phyloP scores from a whole-genome alignment of 1,284 basidiomycete genomes.

The Ustilago curta region DNA sequence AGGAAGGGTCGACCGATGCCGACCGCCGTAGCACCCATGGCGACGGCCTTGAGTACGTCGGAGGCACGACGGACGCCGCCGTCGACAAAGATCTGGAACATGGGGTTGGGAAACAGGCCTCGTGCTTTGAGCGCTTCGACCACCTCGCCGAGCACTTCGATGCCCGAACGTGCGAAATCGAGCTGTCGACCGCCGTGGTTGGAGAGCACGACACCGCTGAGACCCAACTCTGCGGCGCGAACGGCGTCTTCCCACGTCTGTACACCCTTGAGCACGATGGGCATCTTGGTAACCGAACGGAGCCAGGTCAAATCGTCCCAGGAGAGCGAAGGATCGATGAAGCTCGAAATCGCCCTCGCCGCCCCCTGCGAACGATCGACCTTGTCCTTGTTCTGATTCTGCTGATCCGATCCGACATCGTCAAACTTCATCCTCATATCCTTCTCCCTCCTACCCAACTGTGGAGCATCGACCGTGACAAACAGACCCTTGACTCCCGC shows the following conservation, averaged over 20 bases:
- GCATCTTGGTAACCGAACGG: constrained; percentile 79
- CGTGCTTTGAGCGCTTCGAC: constrained; percentile 79
- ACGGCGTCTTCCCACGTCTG: constrained; percentile 77
- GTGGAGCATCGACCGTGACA: constrained; percentile 88
- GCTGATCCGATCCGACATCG: constrained; percentile 71
- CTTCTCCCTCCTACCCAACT: constrained; percentile 84
- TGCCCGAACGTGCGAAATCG: constrained; percentile 62
- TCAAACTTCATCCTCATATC: constrained; percentile 75
- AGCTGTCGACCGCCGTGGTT: constrained; percentile 72
- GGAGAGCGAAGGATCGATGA: constrained; percentile 72
- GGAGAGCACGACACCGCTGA: constrained; percentile 70
- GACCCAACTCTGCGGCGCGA: constrained; percentile 73
- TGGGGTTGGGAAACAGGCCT: constrained; percentile 74
- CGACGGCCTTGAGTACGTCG: constrained; percentile 85
- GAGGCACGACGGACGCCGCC: constrained; percentile 84
- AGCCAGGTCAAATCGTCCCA: constrained; percentile 79
- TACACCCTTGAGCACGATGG: constrained; percentile 84
- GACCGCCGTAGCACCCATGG: constrained; percentile 89
- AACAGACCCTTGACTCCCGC: constrained; percentile 84
- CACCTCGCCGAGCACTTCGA: constrained; percentile 79
- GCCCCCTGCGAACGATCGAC: constrained; percentile 61
- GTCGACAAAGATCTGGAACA: constrained; percentile 85
- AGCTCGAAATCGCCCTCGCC: constrained; percentile 71
- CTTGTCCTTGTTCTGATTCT: constrained; percentile 63
- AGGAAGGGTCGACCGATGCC: constrained; percentile 89